These are phyloP conservation scores for Mycena albidolilacea DNA, from an alignment of 768 basidiomycete genomes.

Conservation along the genomic window DNA sequence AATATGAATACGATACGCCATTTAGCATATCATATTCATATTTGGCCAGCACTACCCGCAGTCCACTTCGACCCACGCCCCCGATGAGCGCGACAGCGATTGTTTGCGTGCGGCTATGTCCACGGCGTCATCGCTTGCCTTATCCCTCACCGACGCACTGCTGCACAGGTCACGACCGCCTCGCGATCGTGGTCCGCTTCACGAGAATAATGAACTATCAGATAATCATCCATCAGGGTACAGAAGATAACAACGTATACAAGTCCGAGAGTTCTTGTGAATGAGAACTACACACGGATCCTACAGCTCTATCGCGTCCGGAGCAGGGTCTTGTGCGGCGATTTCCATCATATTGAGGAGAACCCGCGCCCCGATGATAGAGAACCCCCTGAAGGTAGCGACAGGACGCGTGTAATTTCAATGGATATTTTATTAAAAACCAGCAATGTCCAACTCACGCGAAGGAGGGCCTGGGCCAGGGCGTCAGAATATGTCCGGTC, in stretches of 20 bases:
- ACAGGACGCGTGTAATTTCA: not conserved
- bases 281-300: not conserved
- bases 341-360: slow-evolving; percentile 25
- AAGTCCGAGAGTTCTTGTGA: not conserved
- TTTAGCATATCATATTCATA: too few relatives aligned
- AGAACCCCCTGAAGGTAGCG: not conserved
- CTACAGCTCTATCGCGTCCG: not conserved
- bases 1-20: too few relatives aligned
- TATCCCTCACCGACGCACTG: too few relatives aligned
- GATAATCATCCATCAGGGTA: not conserved
- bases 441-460: not conserved
- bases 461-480: not conserved
- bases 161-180: too few relatives aligned
- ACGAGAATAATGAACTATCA: not conserved
- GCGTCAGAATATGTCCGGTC: not conserved
- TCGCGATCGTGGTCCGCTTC: too few relatives aligned
- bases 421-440: not conserved
- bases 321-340: not conserved
- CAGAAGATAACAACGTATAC: not conserved
- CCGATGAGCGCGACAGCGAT: too few relatives aligned
- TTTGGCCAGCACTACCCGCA: too few relatives aligned
- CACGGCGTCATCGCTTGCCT: too few relatives aligned
- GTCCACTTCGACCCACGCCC: too few relatives aligned
- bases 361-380: slow-evolving; percentile 8
- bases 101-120: too few relatives aligned